Evolutionary conservation across 2,329 filamentous ascomycete species (phyloP).

Genomic region (Aureobasidium musti): DNA sequence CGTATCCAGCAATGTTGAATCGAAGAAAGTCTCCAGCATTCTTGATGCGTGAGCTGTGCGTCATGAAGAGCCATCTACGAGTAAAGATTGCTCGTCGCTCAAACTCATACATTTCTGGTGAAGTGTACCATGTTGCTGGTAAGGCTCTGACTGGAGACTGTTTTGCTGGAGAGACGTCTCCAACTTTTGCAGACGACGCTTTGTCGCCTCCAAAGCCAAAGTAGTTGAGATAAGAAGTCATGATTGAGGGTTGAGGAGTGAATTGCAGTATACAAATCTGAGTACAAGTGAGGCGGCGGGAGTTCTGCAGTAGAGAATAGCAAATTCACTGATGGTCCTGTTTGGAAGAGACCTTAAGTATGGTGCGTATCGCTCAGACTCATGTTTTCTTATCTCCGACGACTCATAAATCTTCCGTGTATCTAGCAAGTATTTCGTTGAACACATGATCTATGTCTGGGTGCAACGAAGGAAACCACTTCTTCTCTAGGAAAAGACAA

Average conservation of each 20-base stretch:
- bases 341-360: neutral
- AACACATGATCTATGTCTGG: too few species aligned
- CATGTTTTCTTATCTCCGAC: neutral
- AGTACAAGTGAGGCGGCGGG: too few species aligned
- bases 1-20: constrained; percentile 51
- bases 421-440: too few species aligned
- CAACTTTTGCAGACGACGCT: neutral
- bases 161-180: neutral
- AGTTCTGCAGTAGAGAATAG: neutral
- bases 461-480: neutral
- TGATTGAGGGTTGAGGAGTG: neutral
- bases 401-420: neutral
- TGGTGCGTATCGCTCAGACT: neutral
- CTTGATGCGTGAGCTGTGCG: constrained; percentile 54
- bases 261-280: too few species aligned
- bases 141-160: constrained; percentile 37
- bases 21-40: constrained; percentile 60
- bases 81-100: constrained; percentile 54
- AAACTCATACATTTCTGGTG: constrained; percentile 48
- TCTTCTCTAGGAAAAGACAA: neutral
- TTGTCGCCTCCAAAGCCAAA: constrained; percentile 5
- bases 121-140: constrained; percentile 50
- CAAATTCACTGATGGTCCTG: neutral
- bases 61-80: constrained; percentile 58
- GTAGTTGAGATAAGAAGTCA: constrained; percentile 22